Conservation (phyloP, 2,329 filamentous ascomycete genomes). For the Apiospora koreana region DNA sequence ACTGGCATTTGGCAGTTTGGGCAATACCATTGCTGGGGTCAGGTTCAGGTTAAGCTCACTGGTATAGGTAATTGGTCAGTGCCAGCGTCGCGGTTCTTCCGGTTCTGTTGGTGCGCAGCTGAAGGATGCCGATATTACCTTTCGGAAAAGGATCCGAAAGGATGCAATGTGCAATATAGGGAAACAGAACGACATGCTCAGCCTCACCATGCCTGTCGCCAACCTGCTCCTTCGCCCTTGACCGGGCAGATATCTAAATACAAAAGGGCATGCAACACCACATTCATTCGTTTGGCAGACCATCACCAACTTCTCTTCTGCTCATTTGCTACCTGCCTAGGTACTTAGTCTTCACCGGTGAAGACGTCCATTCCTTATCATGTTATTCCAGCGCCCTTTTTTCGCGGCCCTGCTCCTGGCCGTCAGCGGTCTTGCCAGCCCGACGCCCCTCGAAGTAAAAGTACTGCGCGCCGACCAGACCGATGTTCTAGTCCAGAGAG, state of each 20-base stretch:
- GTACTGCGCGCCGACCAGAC: background rate
- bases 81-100: background rate
- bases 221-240: background rate
- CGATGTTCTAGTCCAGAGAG: constrained; percentile 9
- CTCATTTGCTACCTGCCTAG: background rate
- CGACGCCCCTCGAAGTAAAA: background rate
- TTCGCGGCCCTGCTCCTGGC: background rate
- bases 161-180: background rate
- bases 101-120: background rate
- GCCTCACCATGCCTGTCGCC: background rate
- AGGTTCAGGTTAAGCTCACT: no score
- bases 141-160: background rate
- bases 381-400: background rate
- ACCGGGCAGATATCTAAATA: background rate
- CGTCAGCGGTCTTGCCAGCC: constrained; percentile 6
- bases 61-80: background rate
- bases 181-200: background rate
- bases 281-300: background rate
- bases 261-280: background rate
- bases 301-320: background rate
- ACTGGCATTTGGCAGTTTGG: no score
- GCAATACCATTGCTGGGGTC: background rate
- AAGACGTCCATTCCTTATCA: constrained; percentile 2
- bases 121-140: background rate
- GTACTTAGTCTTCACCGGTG: background rate